Conservation (phyloP, 73 alveolate species). For the Paramecium pentaurelia region DNA sequence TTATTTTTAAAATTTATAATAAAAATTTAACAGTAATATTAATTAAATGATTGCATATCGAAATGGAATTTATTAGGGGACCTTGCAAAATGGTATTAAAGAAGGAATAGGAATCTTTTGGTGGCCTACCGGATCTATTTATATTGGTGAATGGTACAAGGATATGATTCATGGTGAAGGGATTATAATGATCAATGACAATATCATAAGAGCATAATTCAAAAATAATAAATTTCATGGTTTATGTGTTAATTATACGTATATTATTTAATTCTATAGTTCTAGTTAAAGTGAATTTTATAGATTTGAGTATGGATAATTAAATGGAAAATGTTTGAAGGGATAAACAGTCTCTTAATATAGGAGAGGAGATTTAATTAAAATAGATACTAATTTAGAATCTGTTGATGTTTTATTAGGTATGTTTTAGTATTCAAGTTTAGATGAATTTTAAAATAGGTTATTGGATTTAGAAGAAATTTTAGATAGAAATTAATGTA, state of each 20-base stretch:
- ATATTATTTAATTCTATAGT: background rate
- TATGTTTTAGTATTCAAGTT: background rate
- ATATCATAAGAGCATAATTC: background rate
- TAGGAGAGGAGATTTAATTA: slow-evolving; percentile 9
- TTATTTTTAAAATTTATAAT: background rate
- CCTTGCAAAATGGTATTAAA: background rate
- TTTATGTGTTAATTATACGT: slow-evolving; percentile 9
- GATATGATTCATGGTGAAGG: slow-evolving; percentile 39
- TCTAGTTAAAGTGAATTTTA: background rate
- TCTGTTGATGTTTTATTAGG: background rate
- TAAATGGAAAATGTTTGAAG: slow-evolving; percentile 30
- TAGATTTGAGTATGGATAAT: slow-evolving; percentile 10
- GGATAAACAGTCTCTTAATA: background rate
- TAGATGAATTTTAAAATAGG: slow-evolving; percentile 17
- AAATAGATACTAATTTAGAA: background rate
- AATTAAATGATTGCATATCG: background rate
- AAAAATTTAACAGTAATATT: background rate
- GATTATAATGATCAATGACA: background rate
- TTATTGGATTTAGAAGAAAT: background rate
- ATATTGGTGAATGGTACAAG: slow-evolving; percentile 33
- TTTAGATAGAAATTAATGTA: slow-evolving; percentile 7
- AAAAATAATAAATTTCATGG: slow-evolving; percentile 34
- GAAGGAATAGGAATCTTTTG: slow-evolving; percentile 19
- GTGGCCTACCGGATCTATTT: slow-evolving; percentile 4
- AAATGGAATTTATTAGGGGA: background rate